A percentile compares a stretch with the other conserved stretches of the same genome.
phyloP scores from a whole-genome alignment of 1,284 basidiomycete genomes.

The Macrocybe sp. region DNA sequence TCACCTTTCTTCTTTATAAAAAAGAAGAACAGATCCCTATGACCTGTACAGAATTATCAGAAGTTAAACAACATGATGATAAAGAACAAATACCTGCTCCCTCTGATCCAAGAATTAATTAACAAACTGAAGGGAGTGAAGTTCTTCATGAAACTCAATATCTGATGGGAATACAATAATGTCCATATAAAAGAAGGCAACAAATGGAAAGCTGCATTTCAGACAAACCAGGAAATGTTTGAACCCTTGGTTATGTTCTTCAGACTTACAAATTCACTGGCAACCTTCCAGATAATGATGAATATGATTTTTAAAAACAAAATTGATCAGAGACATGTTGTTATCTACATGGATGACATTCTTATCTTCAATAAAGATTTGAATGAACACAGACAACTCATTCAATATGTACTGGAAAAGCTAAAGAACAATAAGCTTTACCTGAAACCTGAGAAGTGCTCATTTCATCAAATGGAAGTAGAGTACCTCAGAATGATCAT shows the following conservation, averaged over 20 bases:
- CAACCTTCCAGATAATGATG: conserved; percentile 25
- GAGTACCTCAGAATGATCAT: no score
- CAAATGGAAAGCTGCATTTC: conserved; percentile 29
- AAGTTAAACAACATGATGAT: conserved; percentile 29
- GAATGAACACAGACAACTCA: not conserved
- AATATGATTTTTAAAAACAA: conserved; percentile 17
- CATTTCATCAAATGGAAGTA: no score
- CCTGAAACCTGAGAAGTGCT: no score
- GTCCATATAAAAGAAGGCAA: conserved; percentile 26
- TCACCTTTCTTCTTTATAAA: conserved; percentile 38
- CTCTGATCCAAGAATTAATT: conserved; percentile 29
- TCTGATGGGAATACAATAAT: conserved; percentile 26
- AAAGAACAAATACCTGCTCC: conserved; percentile 32
- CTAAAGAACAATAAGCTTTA: conserved; percentile 11
- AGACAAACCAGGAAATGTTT: conserved; percentile 24
- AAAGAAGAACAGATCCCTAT: conserved; percentile 34
- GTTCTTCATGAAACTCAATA: conserved; percentile 31
- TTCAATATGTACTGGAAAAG: conserved; percentile 22
- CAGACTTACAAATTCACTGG: conserved; percentile 29
- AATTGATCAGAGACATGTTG: conserved; percentile 11
- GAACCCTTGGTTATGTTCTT: conserved; percentile 30
- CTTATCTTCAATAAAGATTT: conserved; percentile 5
- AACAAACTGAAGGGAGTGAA: conserved; percentile 20
- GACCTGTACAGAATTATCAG: conserved; percentile 30
- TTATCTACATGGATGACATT: conserved; percentile 15